phyloP scores from a whole-genome alignment of 495 filamentous ascomycete genomes.

The Friedmanniomyces endolithicus region DNA sequence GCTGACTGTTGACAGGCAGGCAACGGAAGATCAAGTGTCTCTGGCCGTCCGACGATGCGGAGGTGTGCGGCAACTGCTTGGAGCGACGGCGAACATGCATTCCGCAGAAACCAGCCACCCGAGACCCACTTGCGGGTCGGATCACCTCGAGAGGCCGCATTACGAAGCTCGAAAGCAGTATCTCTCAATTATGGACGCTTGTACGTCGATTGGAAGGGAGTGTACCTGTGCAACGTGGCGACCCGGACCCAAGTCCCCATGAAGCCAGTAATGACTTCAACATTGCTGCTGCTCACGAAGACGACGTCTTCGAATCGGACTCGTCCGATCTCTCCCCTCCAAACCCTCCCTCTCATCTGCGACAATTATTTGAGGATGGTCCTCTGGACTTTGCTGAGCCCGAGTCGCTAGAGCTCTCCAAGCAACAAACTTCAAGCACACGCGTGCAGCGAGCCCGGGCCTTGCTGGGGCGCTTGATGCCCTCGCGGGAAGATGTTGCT shows the following conservation, averaged over 20 bases:
- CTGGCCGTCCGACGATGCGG: neutral
- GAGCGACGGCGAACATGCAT: neutral
- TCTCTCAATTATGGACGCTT: neutral
- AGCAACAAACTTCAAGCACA: neutral
- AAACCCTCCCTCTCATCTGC: neutral
- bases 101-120: neutral
- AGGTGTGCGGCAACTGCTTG: neutral
- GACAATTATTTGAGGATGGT: conserved; percentile 1
- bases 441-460: neutral
- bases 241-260: neutral
- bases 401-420: neutral
- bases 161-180: neutral
- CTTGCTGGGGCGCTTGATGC: neutral
- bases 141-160: conserved; percentile 1
- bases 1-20: neutral
- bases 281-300: neutral
- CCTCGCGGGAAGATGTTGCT: neutral
- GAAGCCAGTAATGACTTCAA: neutral
- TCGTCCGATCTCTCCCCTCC: neutral
- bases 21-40: conserved; percentile 1
- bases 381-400: neutral
- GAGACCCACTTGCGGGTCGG: neutral
- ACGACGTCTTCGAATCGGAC: neutral
- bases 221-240: too few species aligned
- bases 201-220: neutral